Percentiles rank a stretch among this genome's conserved stretches.
Evolutionary conservation across 352 stramenopile species (phyloP).

Genomic region (Phytophthora tubulina): DNA sequence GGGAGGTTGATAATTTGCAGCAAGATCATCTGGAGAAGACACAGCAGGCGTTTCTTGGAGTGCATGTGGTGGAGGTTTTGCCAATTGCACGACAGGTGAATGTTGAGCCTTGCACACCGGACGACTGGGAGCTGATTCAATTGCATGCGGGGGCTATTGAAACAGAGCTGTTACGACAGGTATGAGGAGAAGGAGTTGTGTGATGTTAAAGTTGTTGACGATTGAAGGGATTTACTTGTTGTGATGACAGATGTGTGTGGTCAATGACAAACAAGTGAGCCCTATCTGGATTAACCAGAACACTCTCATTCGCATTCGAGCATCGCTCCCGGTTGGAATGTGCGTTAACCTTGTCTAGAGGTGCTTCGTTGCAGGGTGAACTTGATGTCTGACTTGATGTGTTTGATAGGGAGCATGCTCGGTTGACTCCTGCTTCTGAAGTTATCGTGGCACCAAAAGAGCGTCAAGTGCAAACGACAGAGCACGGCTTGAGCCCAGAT

Average conservation of each 20-base stretch:
- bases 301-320: constrained; percentile 74
- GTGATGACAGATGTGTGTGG: constrained; percentile 76
- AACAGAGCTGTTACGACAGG: constrained; percentile 84
- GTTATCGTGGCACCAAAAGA: constrained; percentile 84
- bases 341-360: constrained; percentile 37
- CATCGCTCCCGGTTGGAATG: constrained; percentile 71
- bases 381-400: neutral
- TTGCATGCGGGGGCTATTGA: constrained; percentile 87
- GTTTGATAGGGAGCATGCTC: constrained; percentile 64
- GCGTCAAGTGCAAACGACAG: constrained; percentile 41
- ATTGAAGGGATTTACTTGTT: neutral
- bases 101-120: constrained; percentile 84
- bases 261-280: constrained; percentile 88
- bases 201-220: constrained; percentile 5
- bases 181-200: constrained; percentile 26
- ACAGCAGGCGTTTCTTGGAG: constrained; percentile 70
- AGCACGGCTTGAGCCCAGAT: constrained; percentile 50
- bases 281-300: constrained; percentile 87
- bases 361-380: neutral
- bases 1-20: constrained; percentile 35
- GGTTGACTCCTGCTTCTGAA: constrained; percentile 74
- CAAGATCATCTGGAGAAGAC: constrained; percentile 68
- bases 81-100: constrained; percentile 78
- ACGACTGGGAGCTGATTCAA: constrained; percentile 93
- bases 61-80: constrained; percentile 79